Evolutionary conservation across 2,329 filamentous ascomycete genomes (phyloP), one percentile per base, ranked within the genome.

Genomic region (Ceratocystiopsis minuta): DNA sequence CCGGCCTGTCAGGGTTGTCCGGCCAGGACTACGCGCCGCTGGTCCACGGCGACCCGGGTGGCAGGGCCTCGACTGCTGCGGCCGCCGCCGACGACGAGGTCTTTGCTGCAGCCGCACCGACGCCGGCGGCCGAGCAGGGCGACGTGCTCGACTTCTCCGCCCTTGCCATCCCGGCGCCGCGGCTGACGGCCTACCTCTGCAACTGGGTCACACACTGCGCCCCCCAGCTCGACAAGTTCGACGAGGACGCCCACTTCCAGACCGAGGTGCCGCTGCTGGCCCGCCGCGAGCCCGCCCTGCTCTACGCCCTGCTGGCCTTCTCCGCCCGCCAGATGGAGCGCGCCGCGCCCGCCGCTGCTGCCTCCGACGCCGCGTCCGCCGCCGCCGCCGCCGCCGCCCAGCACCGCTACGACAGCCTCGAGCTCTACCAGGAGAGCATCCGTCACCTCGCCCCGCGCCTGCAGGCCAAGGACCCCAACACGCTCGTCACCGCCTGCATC

Each of bases 401-500:
- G 44, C 59, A 58, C 15, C 63, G 63, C 0, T 68, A 65, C 32
- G 65, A 68, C 47, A 72, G 68, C 39, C 55, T 72, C 4, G 66
- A 67, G 34, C 56, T 72, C 0, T 74, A 73, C 46, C 69, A 70
- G 44, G 63, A 70, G 47, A 65, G 66, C 11, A 71, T 72, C 38
- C 60, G 64, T 3, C 52, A 59, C 16, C 49, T 62, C 1, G 53
- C 53, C 1, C 59, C 59, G 2, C 47, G 59, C 1, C 49, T 62
- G 2, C 55, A 59, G 36, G 49, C 49, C 11, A 48, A 55, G 13
- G 55, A 59, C 28, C 50, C 54, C 37, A 53, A 52, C 15, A 54
- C 57, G 37, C 55, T 62, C 14, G 53, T 59, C 12, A 57, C 57
- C n/a, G 61, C 59, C 38, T 55, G 57, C n/a, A 56, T 62, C 6